phyloP scores from a whole-genome alignment of 257 asterid species.

The Lantana camara region DNA sequence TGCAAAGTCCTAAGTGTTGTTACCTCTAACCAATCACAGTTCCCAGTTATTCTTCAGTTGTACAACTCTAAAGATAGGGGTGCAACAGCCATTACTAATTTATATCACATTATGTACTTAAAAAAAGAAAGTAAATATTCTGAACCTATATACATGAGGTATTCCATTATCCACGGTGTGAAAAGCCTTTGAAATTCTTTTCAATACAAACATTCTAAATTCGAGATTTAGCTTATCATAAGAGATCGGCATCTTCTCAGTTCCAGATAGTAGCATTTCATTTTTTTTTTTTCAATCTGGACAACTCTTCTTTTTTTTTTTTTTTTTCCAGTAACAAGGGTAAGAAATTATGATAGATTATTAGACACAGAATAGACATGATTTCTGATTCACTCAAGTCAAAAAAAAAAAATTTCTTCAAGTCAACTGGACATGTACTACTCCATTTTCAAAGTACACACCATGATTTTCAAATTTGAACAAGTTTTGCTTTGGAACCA shows the following conservation, averaged over 20 bases:
- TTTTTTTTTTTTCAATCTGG: conserved; percentile 2
- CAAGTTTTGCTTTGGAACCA: conserved; percentile 33
- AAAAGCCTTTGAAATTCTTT: not conserved
- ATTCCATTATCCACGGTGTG: not conserved
- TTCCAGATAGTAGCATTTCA: not conserved
- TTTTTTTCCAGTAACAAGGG: not conserved
- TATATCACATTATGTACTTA: not conserved
- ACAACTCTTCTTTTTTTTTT: conserved; percentile 14
- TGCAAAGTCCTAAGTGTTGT: conserved; percentile 7
- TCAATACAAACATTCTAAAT: conserved; percentile 11
- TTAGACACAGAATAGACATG: not conserved
- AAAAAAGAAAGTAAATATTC: not conserved
- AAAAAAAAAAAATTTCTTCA: too few relatives aligned
- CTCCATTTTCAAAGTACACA: conserved; percentile 21
- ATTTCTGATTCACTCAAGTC: conserved; percentile 15
- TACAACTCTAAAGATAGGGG: not conserved
- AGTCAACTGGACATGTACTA: conserved; percentile 25
- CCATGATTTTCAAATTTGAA: conserved; percentile 29
- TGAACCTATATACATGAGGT: conserved; percentile 7
- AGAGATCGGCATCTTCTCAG: not conserved
- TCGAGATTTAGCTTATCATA: not conserved
- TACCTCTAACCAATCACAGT: not conserved
- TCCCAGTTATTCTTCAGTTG: conserved; percentile 3
- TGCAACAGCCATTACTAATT: conserved; percentile 13
- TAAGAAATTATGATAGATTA: not conserved